Base-by-base conservation (phyloP, 345 rosid species). In the Carallia pectinifolia region DNA sequence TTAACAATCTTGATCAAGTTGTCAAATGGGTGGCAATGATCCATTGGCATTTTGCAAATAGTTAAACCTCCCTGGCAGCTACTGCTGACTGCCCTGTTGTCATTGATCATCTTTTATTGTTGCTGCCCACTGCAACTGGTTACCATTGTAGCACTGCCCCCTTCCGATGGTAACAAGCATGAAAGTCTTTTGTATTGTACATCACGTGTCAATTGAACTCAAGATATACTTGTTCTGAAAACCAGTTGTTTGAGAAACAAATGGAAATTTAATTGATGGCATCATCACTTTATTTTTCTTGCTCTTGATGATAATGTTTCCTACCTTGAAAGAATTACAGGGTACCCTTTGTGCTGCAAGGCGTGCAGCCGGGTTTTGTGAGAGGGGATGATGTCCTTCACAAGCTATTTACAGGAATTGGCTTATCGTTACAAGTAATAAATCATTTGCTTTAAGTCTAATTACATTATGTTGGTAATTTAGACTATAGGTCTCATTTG, bases 331-430 rank as follows among this genome's bases (percentile, higher is more conserved):
- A 62, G 70, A 59, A 62, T 71, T 54, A 31, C 73, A 93, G 98
- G 96, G 97, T 15, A 62, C 97, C 72, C 97, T 90, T 33, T 78
- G 70, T 82, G 92, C 97, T 30, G 94, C 96, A 15, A 88, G 97
- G 71, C 83, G 70, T 56, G 98, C 97, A 60, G 90, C 88, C 88
- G 78, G 96, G 90, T 40, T 94, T 94, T 74, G 98, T 94, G 50
- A 81, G 95, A 76, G 97, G 95, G 74, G 98, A 94, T 73, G 97
- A 86, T 80, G 95, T 89, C 19, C 74, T 91, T 71, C 98, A 94
- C 84, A 94, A 91, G 84, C 85, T 94, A 37, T 94, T 91, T 70
- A 91, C 96, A 0, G 97, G 97, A 89, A 64, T 39, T 94, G 71
- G 91, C 97, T 73, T 86, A 91, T 72, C 84, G 97, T 77, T 91